Evolutionary conservation across 257 asterid species (phyloP).

Genomic region (Solanum gandarillasii): DNA sequence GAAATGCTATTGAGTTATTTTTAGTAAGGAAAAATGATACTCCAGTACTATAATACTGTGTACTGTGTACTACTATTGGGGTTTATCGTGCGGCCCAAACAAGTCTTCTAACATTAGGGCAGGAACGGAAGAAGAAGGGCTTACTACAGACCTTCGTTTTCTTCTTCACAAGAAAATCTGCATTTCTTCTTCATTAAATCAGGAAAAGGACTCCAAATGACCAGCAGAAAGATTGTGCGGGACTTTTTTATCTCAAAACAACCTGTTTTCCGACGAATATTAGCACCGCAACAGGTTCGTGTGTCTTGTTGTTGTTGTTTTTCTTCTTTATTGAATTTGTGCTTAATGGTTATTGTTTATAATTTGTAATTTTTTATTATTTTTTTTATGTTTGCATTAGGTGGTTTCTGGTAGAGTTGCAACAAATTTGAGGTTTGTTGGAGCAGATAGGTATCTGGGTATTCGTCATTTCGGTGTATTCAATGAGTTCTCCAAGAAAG

Average conservation of each 20-base stretch:
- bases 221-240: conserved; percentile 51
- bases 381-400: conserved; percentile 11
- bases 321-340: not conserved
- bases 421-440: conserved; percentile 14
- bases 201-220: conserved; percentile 22
- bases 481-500: conserved; percentile 59
- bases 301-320: no score
- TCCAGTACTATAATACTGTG: no score
- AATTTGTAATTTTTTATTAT: not conserved
- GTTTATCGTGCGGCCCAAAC: not conserved
- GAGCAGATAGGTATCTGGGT: conserved; percentile 21
- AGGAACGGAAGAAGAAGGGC: not conserved
- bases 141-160: not conserved
- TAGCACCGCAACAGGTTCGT: conserved; percentile 33
- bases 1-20: not conserved
- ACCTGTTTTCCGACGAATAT: conserved; percentile 29
- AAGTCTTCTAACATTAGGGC: not conserved
- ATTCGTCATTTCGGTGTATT: conserved; percentile 64
- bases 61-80: not conserved
- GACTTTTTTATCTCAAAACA: conserved; percentile 46
- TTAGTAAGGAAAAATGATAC: not conserved
- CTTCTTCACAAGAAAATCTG: not conserved
- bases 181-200: not conserved
- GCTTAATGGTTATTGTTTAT: not conserved
- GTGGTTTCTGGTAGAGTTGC: conserved; percentile 29